Evolutionary conservation across 2,329 filamentous ascomycete species (phyloP).

Genomic region (Fusarium sterilihyphosum): DNA sequence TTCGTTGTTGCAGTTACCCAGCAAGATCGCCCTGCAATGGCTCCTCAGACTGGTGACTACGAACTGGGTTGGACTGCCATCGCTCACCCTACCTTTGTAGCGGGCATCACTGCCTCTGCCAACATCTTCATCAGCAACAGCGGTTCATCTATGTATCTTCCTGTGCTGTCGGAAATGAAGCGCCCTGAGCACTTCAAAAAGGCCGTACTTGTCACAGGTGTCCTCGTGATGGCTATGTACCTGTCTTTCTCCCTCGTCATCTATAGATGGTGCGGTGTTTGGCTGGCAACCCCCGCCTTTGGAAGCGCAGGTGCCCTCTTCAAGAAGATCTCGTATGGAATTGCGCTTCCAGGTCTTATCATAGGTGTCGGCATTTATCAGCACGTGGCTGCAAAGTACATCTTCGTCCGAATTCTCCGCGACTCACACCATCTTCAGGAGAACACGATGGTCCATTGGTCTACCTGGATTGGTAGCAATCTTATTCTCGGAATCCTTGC

Average conservation of each 20-base stretch:
- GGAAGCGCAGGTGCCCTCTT: neutral
- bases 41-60: neutral
- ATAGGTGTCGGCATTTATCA: neutral
- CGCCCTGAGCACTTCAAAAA: neutral
- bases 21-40: neutral
- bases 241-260: neutral
- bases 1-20: neutral
- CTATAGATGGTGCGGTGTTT: conserved; percentile 1
- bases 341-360: neutral
- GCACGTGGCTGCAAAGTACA: neutral
- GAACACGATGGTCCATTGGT: neutral
- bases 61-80: neutral
- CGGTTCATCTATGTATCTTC: conserved; percentile 46
- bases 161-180: conserved; percentile 66
- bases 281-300: neutral
- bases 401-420: neutral
- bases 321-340: neutral
- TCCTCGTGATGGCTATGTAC: neutral
- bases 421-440: neutral
- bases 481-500: neutral
- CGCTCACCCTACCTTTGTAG: neutral
- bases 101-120: neutral
- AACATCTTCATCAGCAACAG: conserved; percentile 59
- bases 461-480: neutral
- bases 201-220: neutral